Base-by-base conservation (phyloP, 768 basidiomycete species). In the Psilocybe tampanensis region DNA sequence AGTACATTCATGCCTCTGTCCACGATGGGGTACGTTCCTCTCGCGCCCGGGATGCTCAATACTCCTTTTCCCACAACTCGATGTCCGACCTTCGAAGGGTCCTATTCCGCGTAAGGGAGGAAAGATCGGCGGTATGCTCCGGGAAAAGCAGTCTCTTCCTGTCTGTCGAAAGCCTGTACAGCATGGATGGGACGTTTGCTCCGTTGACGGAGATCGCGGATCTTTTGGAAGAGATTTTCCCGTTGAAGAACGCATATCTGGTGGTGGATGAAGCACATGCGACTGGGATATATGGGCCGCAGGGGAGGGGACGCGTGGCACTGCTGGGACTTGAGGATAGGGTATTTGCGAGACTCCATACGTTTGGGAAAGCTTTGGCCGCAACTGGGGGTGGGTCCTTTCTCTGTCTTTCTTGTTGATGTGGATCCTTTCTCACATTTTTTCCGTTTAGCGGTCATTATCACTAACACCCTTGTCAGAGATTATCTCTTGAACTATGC, bases 211-310 rank as follows among this genome's bases (percentile, higher is more conserved):
- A 83, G 42, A 86, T 97, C 45, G 82, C 88, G 33, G 79, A 82
- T 23, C 64, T 81, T 2, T 64, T 94, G 43, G 85, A 93, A 23
- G 76, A 80, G 39, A 59, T 80, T 12, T 80, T 94, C 41, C 88
- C 89, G 1, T 53, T 62, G 17, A 80, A 81, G 2, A 90, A 90
- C 66, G 86, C 78, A 22, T 85, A 90, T 68, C 72, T 97, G 12
- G 71, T 97, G 15, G 87, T 98, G 0, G 96, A 98, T 58, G 95
- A 97, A 68, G 96, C 96, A 0, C 96, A 98, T 71, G 84, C 94
- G 3, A 97, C 94, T 0, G 95, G 95, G 0, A 76, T 98, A 8
- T 96, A 94, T 70, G 95, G 95, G 0, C 79, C 84, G 0, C 73
- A 83, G 33, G 95, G 94, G 0, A 76, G 84, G 39, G 95, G 95